Evolutionary conservation across 352 stramenopile genomes (phyloP).

Genomic region (Phytophthora rubi): DNA sequence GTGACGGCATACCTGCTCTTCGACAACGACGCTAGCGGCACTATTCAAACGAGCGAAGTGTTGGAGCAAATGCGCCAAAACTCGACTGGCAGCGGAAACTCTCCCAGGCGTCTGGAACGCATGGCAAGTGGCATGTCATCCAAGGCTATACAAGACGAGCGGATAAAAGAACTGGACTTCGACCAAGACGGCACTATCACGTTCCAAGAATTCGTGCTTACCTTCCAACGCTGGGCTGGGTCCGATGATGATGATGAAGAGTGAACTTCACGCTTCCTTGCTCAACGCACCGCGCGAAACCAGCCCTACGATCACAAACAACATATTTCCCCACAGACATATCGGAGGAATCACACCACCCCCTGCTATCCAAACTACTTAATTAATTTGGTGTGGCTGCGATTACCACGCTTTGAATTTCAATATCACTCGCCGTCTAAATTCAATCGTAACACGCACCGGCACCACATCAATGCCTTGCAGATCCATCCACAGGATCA

Average conservation of each 20-base stretch:
- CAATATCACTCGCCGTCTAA: conserved; percentile 10
- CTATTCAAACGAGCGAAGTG: conserved; percentile 81
- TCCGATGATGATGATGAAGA: conserved; percentile 48
- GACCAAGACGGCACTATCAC: conserved; percentile 90
- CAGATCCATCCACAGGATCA: conserved; percentile 12
- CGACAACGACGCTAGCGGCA: conserved; percentile 83
- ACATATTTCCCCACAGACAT: conserved; percentile 14
- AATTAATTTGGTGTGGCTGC: conserved; percentile 34
- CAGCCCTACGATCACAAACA: conserved; percentile 5
- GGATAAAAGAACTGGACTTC: conserved; percentile 89
- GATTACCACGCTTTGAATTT: conserved; percentile 31
- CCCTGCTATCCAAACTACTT: conserved; percentile 9
- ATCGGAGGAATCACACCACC: conserved; percentile 2
- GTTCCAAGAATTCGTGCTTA: conserved; percentile 90
- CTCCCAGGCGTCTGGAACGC: conserved; percentile 48
- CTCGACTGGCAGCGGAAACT: conserved; percentile 33
- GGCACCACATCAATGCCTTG: conserved; percentile 22
- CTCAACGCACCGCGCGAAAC: neutral
- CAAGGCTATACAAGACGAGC: conserved; percentile 66
- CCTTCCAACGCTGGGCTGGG: conserved; percentile 88
- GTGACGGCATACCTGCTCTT: conserved; percentile 87
- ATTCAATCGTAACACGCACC: conserved; percentile 25
- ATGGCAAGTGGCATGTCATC: conserved; percentile 65
- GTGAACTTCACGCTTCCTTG: conserved; percentile 6
- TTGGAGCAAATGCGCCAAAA: conserved; percentile 69